Evolutionary conservation across 306 rosid genomes (phyloP).

Genomic region (Trifolium fragiferum): DNA sequence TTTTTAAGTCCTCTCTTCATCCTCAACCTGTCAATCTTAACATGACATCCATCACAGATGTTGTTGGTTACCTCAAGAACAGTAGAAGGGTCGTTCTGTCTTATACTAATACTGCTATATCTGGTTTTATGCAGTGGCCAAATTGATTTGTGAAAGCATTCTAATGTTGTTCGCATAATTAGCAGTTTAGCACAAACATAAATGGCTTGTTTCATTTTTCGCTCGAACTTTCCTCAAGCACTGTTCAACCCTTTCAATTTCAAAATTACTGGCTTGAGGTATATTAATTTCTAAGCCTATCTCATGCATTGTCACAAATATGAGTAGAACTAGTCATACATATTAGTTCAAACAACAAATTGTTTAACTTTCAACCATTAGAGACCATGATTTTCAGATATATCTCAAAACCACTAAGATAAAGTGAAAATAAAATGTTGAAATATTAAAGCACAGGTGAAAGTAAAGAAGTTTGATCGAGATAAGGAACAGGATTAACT

Average conservation of each 20-base stretch:
- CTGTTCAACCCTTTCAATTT: not conserved
- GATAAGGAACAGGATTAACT: conserved; percentile 34
- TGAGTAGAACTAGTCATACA: conserved; percentile 25
- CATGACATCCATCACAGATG: not conserved
- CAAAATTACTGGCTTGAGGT: not conserved
- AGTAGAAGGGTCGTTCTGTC: not conserved
- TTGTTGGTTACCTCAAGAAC: not conserved
- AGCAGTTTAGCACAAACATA: not conserved
- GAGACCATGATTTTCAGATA: conserved; percentile 29
- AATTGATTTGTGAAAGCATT: not conserved
- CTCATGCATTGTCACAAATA: conserved; percentile 3
- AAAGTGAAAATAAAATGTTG: conserved; percentile 15
- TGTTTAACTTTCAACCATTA: conserved; percentile 34
- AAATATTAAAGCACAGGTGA: not conserved
- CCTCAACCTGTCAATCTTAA: not conserved
- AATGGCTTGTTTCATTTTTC: not conserved
- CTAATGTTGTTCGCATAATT: not conserved
- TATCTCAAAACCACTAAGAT: conserved; percentile 16
- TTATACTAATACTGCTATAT: not conserved
- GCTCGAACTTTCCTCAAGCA: not conserved
- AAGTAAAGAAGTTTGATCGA: conserved; percentile 23
- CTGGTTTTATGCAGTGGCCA: not conserved
- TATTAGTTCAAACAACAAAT: conserved; percentile 20
- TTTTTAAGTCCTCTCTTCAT: not conserved
- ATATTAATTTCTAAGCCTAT: conserved; percentile 19